Conservation (phyloP, 2,329 filamentous ascomycete species). For the Colletotrichum caudatum region DNA sequence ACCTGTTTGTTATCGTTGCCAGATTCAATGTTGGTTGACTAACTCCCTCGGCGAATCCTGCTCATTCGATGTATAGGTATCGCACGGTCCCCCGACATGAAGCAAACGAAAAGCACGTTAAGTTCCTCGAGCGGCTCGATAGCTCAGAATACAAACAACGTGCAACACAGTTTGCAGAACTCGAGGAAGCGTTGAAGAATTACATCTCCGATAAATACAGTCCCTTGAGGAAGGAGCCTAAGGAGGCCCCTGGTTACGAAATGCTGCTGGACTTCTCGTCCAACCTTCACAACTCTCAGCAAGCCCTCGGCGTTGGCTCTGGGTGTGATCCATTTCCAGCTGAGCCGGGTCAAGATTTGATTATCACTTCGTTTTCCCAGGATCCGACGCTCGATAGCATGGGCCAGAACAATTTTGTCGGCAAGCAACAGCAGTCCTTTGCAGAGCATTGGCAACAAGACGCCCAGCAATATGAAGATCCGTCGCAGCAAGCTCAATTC, state of each 20-base stretch:
- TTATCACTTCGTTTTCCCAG: not conserved
- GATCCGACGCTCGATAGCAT: not conserved
- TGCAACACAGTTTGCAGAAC: not conserved
- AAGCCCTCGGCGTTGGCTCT: not conserved
- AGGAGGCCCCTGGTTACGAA: too few relatives aligned
- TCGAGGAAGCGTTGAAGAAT: not conserved
- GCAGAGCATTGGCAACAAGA: not conserved
- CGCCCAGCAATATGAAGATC: not conserved
- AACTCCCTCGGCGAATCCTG: too few relatives aligned
- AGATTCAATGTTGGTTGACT: too few relatives aligned
- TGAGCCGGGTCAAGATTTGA: not conserved
- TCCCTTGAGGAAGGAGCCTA: too few relatives aligned
- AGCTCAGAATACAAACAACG: not conserved
- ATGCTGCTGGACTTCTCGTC: too few relatives aligned
- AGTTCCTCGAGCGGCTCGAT: not conserved
- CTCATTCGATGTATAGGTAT: too few relatives aligned
- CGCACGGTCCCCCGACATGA: too few relatives aligned
- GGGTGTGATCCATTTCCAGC: not conserved
- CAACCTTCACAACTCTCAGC: not conserved
- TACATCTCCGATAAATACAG: not conserved
- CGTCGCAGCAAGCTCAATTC: not conserved
- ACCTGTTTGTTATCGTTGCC: too few relatives aligned
- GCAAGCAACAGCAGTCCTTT: not conserved
- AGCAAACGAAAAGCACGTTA: not conserved
- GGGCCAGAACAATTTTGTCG: not conserved